A percentile compares a stretch with the other conserved stretches of the same genome.
phyloP scores from a whole-genome alignment of 2,329 filamentous ascomycete species.

The Fusarium beomiforme region DNA sequence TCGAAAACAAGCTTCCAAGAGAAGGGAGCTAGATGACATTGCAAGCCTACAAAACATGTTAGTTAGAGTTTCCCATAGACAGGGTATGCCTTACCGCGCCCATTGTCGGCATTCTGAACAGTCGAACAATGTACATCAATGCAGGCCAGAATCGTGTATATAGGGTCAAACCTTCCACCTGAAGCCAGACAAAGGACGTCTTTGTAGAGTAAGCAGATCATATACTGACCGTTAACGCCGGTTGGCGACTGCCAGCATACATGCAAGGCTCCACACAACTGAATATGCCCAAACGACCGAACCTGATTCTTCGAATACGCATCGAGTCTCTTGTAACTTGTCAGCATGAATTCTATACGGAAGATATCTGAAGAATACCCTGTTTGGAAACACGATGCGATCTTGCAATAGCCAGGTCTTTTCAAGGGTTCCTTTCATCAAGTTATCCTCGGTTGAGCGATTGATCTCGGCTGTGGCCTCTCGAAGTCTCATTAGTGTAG shows the following conservation, averaged over 20 bases:
- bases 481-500: constrained; percentile 75
- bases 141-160: constrained; percentile 79
- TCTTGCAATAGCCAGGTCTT: constrained; percentile 89
- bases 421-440: constrained; percentile 75
- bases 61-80: not conserved
- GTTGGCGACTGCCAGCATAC: constrained; percentile 81
- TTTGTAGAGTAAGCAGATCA: constrained; percentile 86
- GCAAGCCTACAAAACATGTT: constrained; percentile 68
- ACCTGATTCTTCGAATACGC: constrained; percentile 71
- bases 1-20: constrained; percentile 95
- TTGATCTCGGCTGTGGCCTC: constrained; percentile 85
- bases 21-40: constrained; percentile 85
- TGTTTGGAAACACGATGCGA: constrained; percentile 77
- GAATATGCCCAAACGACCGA: constrained; percentile 81
- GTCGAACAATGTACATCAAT: constrained; percentile 73
- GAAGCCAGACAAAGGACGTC: constrained; percentile 81
- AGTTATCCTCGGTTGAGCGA: constrained; percentile 79
- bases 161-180: constrained; percentile 69
- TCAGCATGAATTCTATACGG: not conserved
- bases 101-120: constrained; percentile 79
- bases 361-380: constrained; percentile 59
- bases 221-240: constrained; percentile 78
- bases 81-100: constrained; percentile 64
- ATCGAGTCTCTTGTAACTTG: constrained; percentile 55
- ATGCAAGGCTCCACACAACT: constrained; percentile 84